Conservation (phyloP, 106 monocot genomes). For the Dendrobium nobile region DNA sequence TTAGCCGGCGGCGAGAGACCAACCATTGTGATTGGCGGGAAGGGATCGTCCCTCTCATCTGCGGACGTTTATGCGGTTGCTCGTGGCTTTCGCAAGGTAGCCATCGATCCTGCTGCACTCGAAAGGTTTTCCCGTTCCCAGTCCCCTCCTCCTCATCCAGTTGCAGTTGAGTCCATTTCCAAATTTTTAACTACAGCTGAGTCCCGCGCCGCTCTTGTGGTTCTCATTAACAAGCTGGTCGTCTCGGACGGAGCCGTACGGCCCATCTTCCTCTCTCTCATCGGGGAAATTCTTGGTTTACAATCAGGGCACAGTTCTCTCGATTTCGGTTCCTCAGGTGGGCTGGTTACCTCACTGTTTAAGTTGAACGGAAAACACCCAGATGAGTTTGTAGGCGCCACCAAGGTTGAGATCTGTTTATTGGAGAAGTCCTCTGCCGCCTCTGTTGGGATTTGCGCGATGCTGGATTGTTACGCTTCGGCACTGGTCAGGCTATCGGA, state of each 20-base stretch:
- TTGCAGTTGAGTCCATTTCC: too few species aligned
- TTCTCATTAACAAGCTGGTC: constrained; percentile 76
- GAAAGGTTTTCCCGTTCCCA: constrained; percentile 66
- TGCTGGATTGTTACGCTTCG: constrained; percentile 54
- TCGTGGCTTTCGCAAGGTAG: constrained; percentile 16
- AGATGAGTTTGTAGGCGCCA: constrained; percentile 24
- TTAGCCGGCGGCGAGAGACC: neutral
- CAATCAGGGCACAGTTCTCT: constrained; percentile 19
- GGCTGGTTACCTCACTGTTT: constrained; percentile 36
- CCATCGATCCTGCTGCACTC: constrained; percentile 67
- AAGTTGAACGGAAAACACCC: constrained; percentile 20
- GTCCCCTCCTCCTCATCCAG: too few species aligned
- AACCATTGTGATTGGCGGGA: constrained; percentile 50
- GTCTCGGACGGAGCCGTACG: constrained; percentile 42
- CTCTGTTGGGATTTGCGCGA: constrained; percentile 39
- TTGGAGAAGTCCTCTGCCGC: constrained; percentile 32
- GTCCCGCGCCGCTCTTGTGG: constrained; percentile 61
- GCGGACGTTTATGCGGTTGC: constrained; percentile 48
- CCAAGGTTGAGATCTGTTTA: constrained; percentile 28
- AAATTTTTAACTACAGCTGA: too few species aligned
- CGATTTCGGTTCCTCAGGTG: constrained; percentile 49
- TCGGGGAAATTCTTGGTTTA: constrained; percentile 30
- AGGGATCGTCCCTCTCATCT: constrained; percentile 51
- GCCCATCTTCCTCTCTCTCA: constrained; percentile 27
- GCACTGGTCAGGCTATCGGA: constrained; percentile 45